Conservation (phyloP, 2,329 filamentous ascomycete genomes). For the Botrytis aclada region DNA sequence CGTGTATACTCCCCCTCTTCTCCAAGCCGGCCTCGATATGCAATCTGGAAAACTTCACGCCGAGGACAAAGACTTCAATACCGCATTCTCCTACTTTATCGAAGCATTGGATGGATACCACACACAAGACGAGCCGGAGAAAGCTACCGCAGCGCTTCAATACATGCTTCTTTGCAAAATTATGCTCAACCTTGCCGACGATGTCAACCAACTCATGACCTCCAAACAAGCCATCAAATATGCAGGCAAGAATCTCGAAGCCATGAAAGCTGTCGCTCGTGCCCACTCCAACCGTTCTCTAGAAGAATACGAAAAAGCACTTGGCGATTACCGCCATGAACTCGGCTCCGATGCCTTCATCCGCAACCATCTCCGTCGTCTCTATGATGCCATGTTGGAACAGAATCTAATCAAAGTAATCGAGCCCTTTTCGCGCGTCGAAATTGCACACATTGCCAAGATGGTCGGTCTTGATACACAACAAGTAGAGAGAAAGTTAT, state of each 20-base stretch:
- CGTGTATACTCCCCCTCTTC: constrained; percentile 91
- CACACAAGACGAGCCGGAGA: constrained; percentile 79
- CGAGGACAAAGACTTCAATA: constrained; percentile 98
- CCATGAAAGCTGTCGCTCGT: constrained; percentile 97
- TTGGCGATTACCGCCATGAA: constrained; percentile 88
- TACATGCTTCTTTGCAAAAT: constrained; percentile 99
- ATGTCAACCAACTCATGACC: constrained; percentile 90
- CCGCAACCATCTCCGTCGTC: constrained; percentile 87
- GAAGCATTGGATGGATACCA: constrained; percentile 97
- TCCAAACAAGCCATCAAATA: constrained; percentile 98
- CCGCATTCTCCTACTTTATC: constrained; percentile 98
- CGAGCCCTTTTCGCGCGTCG: constrained; percentile 94
- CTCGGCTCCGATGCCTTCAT: constrained; percentile 94
- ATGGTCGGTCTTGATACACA: constrained; percentile 95
- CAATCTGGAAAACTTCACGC: constrained; percentile 98
- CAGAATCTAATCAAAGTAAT: constrained; percentile 99
- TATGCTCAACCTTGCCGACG: constrained; percentile 96
- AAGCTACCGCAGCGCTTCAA: constrained; percentile 95
- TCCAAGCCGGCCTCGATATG: constrained; percentile 98
- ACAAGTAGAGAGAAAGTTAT: constrained; percentile 96
- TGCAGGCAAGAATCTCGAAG: constrained; percentile 90
- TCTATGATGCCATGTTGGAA: constrained; percentile 98
- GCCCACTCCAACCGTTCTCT: constrained; percentile 93
- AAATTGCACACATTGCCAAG: constrained; percentile 94
- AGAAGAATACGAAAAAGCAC: constrained; percentile 93